Percentiles rank a stretch among this genome's conserved stretches.
These are phyloP conservation scores for Dinochytrium kinnereticum DNA, from an alignment of 371 early-diverging fungal species.

Conservation along the genomic window DNA sequence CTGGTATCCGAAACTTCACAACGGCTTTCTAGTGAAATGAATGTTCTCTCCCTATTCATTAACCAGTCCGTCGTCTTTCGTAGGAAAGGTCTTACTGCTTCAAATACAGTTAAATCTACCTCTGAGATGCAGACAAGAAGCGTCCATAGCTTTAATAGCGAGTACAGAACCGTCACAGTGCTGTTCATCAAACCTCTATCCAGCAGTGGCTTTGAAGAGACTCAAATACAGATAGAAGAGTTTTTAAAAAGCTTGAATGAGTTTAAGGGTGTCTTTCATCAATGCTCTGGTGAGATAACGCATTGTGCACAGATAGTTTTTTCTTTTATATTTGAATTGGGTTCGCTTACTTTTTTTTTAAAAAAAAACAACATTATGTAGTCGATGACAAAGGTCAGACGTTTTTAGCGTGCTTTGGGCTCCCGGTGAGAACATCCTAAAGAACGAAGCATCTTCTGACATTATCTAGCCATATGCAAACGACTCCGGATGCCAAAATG, in stretches of 20 bases:
- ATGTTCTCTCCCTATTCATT: neutral
- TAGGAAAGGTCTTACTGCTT: neutral
- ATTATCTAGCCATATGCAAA: neutral
- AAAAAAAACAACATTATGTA: neutral
- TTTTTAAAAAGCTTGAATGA: neutral
- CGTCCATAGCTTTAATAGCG: neutral
- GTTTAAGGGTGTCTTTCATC: conserved; percentile 2
- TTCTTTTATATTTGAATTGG: neutral
- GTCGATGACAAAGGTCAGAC: conserved; percentile 17
- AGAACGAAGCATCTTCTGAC: neutral
- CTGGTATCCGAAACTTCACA: too few species aligned
- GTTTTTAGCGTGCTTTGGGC: conserved; percentile 7
- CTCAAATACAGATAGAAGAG: neutral
- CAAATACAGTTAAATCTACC: neutral
- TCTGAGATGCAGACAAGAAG: neutral
- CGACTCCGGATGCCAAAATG: neutral
- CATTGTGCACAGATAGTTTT: neutral
- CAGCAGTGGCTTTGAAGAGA: neutral
- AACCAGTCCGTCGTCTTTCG: neutral
- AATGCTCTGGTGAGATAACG: neutral
- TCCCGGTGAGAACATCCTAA: neutral
- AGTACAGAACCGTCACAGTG: conserved; percentile 1
- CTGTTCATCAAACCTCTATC: neutral
- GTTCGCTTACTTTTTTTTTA: too few species aligned
- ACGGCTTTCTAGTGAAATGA: too few species aligned